Conservation (phyloP, 176 grass and related monocot genomes). For the Phoenix dactylifera region DNA sequence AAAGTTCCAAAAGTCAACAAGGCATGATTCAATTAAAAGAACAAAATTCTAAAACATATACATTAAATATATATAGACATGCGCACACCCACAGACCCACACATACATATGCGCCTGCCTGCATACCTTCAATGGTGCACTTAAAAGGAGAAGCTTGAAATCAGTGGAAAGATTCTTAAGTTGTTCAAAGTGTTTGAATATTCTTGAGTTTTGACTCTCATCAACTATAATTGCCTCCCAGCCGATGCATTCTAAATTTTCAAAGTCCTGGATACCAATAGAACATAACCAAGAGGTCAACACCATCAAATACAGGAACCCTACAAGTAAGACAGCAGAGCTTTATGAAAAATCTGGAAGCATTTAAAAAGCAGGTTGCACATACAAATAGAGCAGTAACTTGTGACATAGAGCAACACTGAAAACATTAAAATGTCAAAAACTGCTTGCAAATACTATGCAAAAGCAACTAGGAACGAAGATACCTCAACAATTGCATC, state of each 20-base stretch:
- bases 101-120: too few relatives aligned
- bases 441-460: neutral
- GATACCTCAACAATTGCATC: conserved; percentile 72
- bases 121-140: conserved; percentile 59
- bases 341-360: too few relatives aligned
- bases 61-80: too few relatives aligned
- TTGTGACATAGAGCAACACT: too few relatives aligned
- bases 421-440: too few relatives aligned
- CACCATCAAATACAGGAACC: conserved; percentile 2
- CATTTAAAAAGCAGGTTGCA: too few relatives aligned
- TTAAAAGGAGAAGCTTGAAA: conserved; percentile 66
- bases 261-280: conserved; percentile 47
- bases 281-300: neutral
- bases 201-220: conserved; percentile 59
- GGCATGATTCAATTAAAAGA: conserved; percentile 4
- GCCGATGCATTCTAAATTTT: conserved; percentile 37
- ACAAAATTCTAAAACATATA: neutral
- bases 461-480: conserved; percentile 12
- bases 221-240: conserved; percentile 77
- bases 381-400: too few relatives aligned
- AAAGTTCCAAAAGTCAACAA: conserved; percentile 34
- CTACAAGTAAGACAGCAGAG: too few relatives aligned
- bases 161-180: conserved; percentile 52
- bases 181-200: conserved; percentile 61
- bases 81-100: too few relatives aligned